Evolutionary conservation across 1,284 basidiomycete species (phyloP).

Genomic region (Puccinia hordei): DNA sequence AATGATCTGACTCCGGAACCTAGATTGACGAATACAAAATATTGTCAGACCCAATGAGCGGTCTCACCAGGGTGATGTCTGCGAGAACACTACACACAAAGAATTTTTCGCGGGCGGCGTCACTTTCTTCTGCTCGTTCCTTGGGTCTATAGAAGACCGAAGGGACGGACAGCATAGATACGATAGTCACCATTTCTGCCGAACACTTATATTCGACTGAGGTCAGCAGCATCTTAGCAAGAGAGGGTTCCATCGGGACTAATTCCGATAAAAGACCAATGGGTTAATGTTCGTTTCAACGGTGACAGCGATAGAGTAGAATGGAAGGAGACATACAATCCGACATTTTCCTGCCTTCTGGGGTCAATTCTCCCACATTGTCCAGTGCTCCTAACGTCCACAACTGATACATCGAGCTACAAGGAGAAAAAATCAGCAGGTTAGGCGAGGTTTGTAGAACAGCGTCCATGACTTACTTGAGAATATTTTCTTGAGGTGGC

Average conservation of each 20-base stretch:
- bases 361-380: conserved; percentile 93
- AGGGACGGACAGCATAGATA: conserved; percentile 97
- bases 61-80: neutral
- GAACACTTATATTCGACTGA: conserved; percentile 92
- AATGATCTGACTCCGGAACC: conserved; percentile 90
- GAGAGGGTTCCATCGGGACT: conserved; percentile 69
- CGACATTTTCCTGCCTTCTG: conserved; percentile 90
- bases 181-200: conserved; percentile 94
- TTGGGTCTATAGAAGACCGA: conserved; percentile 95
- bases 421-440: conserved; percentile 73
- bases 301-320: neutral
- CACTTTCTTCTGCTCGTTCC: conserved; percentile 91
- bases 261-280: conserved; percentile 58
- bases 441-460: neutral
- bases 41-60: neutral
- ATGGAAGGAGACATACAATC: conserved; percentile 64
- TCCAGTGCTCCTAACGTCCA: conserved; percentile 98
- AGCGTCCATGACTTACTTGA: conserved; percentile 45
- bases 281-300: neutral
- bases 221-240: conserved; percentile 97
- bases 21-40: neutral
- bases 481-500: conserved; percentile 66
- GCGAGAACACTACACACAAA: conserved; percentile 63
- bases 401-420: conserved; percentile 98
- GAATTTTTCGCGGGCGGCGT: conserved; percentile 95